Conservation (phyloP, 2,329 filamentous ascomycete species). For the Neofusicoccum ribis region DNA sequence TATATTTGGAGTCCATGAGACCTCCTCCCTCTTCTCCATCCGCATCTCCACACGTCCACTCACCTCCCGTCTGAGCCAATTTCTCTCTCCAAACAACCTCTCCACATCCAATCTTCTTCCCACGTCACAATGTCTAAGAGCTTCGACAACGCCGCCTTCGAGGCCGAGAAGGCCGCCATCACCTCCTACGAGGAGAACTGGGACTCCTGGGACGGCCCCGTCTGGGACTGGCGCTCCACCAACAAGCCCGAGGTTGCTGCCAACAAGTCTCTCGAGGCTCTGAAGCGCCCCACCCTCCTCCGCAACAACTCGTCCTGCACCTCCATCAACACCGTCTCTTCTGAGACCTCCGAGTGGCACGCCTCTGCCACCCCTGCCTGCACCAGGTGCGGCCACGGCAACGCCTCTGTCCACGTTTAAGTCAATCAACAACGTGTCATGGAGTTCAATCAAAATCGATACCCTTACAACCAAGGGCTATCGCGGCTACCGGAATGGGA, state of each 20-base stretch:
- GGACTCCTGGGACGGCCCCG: constrained; percentile 20
- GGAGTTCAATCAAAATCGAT: not conserved
- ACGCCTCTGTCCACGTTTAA: constrained; percentile 11
- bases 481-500: not conserved
- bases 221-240: constrained; percentile 20
- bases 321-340: constrained; percentile 10
- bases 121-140: constrained; percentile 17
- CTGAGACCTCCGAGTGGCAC: constrained; percentile 9
- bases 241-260: constrained; percentile 10
- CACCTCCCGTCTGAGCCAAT: constrained; percentile 22
- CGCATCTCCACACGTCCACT: constrained; percentile 87
- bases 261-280: constrained; percentile 13
- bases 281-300: constrained; percentile 17
- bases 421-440: not conserved
- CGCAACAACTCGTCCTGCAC: constrained; percentile 17
- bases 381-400: constrained; percentile 15
- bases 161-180: constrained; percentile 25
- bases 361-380: constrained; percentile 16
- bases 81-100: not conserved
- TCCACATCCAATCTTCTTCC: not conserved
- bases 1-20: not conserved
- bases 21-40: constrained; percentile 68
- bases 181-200: constrained; percentile 25
- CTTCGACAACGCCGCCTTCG: constrained; percentile 25
- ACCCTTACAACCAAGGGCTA: not conserved